Evolutionary conservation across 1,139 yeast species (phyloP), one percentile per base, ranked within the genome.

Genomic region (Pneumocystis oryctolagi): DNA sequence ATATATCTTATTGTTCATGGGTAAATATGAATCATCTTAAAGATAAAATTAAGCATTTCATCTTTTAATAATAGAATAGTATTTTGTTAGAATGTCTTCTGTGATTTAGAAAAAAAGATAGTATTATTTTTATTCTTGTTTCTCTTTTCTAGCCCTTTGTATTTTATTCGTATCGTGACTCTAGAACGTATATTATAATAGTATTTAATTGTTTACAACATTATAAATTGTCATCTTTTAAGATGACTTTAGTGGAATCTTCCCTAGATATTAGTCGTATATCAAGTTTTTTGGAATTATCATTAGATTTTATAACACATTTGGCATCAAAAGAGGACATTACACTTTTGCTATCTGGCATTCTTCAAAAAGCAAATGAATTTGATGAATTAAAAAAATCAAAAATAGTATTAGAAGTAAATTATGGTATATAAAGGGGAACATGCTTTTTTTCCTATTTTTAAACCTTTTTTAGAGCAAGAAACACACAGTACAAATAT

Each of bases 331-430:
- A 25, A 31, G 40, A n/a, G 47, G 59, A 53, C 20, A 55, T 12
- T 61, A 58, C 47, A 34, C 62, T 58, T 30, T 47, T 63, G 8
- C 40, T 61, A 12, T 58, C 61, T 9, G 53, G 63, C 8, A 47
- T 63, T 20, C 39, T 53, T 5, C 62, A 56, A 5, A 62, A 64
- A 34, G 66, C 64, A n/a, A 47, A 31, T 6, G 66, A 64, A 31
- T 63, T 63, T 47, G 64, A 63, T 32, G 20, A 47, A 18, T 47
- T 65, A 47, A 61, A 65, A 56, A 59, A 63, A n/a, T 60, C 61
- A 3, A 64, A 60, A 20, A 55, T 64, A 8, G 57, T 64, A 28
- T 60, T 62, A 28, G 67, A 65, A 57, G 64, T 65, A 20, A 61
- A 47, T 14, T 47, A 47, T 47, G 55, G 55, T 47, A 25, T 9